A percentile compares a stretch with the other conserved stretches of the same genome.
phyloP scores from a whole-genome alignment of 225 moss, liverwort and hornwort species.

The Thuidium tamariscinum region DNA sequence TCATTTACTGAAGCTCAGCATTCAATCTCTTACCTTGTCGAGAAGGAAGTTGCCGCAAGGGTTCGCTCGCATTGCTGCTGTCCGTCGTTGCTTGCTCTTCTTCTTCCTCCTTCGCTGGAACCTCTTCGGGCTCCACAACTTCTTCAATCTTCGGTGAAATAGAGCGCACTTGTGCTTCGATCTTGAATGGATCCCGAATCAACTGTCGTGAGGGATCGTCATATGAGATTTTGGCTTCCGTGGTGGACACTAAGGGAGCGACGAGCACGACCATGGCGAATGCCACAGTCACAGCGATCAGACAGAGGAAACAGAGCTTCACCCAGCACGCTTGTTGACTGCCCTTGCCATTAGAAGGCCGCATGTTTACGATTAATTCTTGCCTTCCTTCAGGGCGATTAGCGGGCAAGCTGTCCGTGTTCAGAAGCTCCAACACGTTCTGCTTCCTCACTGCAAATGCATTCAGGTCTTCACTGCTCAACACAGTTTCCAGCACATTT shows the following conservation, averaged over 20 bases:
- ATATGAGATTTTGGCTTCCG: neutral
- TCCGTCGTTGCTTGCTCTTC: neutral
- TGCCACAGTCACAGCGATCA: conserved; percentile 3
- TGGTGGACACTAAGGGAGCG: neutral
- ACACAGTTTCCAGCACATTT: neutral
- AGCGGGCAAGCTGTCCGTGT: neutral
- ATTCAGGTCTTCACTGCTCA: neutral
- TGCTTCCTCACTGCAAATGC: neutral
- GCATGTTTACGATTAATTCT: neutral
- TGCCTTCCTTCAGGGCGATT: neutral
- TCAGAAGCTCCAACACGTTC: neutral
- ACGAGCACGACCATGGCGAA: conserved; percentile 12
- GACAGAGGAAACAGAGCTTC: conserved; percentile 17
- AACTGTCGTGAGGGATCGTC: neutral
- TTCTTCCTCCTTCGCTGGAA: neutral
- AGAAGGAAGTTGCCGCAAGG: conserved; percentile 2
- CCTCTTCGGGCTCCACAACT: neutral
- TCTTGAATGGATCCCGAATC: neutral
- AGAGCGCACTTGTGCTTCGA: neutral
- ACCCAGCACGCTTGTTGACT: neutral
- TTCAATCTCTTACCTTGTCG: conserved; percentile 4
- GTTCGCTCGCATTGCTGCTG: neutral
- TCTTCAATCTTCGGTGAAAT: neutral
- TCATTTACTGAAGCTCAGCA: neutral
- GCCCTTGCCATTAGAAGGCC: neutral